A percentile compares a stretch with the other conserved stretches of the same genome.
Evolutionary conservation across 179 eudicot species (phyloP).

Genomic region (Beta macrorhiza): DNA sequence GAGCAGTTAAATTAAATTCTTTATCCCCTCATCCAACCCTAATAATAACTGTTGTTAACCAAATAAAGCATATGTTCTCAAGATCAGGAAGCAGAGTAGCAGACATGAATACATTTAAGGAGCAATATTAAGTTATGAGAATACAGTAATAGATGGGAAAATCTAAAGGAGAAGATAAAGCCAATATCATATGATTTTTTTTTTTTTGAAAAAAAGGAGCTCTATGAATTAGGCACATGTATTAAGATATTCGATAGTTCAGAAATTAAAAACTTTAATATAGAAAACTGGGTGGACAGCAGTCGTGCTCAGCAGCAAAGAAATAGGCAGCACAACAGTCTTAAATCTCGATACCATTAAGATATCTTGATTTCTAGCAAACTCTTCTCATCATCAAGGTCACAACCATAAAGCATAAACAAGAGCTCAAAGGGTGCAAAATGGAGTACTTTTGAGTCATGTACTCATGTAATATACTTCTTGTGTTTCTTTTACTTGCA

Average conservation of each 20-base stretch:
- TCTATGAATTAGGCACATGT: neutral
- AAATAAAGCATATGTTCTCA: too few species aligned
- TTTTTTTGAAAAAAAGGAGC: neutral
- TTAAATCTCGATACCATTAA: neutral
- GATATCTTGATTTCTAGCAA: neutral
- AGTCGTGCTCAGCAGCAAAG: neutral
- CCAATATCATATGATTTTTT: too few species aligned
- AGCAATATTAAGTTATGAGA: too few species aligned
- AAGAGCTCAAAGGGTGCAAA: neutral
- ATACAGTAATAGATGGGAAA: too few species aligned
- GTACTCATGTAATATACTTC: neutral
- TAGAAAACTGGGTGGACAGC: neutral
- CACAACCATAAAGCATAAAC: neutral
- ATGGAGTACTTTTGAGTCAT: neutral
- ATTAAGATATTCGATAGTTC: neutral
- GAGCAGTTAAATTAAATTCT: too few species aligned
- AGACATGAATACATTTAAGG: too few species aligned
- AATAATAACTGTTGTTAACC: too few species aligned
- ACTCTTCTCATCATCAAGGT: neutral
- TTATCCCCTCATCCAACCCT: too few species aligned
- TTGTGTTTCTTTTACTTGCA: too few species aligned
- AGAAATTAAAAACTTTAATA: neutral
- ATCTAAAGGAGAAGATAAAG: too few species aligned
- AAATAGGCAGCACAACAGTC: neutral
- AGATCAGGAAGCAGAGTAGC: too few species aligned